These are phyloP conservation scores for Aspergillus uvarum DNA, from an alignment of 2,329 filamentous ascomycete species.

Conservation along the genomic window DNA sequence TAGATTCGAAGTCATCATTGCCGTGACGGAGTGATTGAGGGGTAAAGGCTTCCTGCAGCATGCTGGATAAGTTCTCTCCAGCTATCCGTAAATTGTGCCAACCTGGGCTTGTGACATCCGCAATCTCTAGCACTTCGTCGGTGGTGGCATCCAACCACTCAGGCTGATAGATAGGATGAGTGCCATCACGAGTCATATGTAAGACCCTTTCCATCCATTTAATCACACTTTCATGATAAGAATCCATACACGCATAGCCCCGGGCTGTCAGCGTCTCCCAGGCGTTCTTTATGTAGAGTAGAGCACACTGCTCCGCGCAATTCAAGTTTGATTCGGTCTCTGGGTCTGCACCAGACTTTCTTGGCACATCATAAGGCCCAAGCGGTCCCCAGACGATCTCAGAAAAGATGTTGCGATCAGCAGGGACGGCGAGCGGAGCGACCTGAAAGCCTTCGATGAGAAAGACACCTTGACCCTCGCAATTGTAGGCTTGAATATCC, in stretches of 20 bases:
- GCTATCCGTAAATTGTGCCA: neutral
- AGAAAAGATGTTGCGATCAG: conserved; percentile 2
- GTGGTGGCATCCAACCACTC: neutral
- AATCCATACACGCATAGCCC: neutral
- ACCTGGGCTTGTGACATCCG: neutral
- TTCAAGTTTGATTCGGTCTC: neutral
- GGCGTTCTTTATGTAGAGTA: neutral
- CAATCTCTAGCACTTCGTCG: neutral
- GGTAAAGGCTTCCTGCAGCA: neutral
- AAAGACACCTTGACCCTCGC: neutral
- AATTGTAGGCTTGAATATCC: neutral
- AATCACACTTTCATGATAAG: neutral
- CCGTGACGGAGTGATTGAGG: neutral
- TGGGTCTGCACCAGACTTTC: neutral
- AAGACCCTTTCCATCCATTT: neutral
- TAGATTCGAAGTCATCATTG: neutral
- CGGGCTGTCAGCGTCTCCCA: neutral
- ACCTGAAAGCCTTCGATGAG: conserved; percentile 3
- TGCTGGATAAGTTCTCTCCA: neutral
- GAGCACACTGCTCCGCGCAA: neutral
- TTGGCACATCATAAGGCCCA: neutral
- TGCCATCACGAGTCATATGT: neutral
- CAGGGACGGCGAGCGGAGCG: neutral
- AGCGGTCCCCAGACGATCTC: conserved; percentile 3
- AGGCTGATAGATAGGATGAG: neutral